These are phyloP conservation scores for Colletotrichum falcatum DNA, from an alignment of 2,329 filamentous ascomycete genomes.

Conservation along the genomic window DNA sequence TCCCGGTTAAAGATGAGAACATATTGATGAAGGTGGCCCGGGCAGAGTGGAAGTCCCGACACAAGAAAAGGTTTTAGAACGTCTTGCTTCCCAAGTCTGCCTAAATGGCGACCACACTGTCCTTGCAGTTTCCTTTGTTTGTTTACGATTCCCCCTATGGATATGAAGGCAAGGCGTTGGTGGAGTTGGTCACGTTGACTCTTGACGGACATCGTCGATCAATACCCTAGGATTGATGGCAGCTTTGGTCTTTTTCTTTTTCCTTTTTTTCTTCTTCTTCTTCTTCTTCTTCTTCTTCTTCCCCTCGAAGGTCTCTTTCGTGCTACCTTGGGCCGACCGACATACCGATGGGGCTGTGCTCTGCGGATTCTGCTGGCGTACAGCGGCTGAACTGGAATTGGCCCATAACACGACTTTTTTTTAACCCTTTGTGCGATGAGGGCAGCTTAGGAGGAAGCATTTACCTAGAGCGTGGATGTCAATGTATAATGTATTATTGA, in stretches of 20 bases:
- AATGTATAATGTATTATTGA: slow-evolving; percentile 34
- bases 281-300: too few relatives aligned
- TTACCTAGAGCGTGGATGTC: slow-evolving; percentile 10
- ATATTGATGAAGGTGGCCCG: slow-evolving; percentile 90
- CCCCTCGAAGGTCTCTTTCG: slow-evolving; percentile 12
- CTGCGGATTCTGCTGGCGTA: background rate
- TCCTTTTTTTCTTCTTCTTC: background rate
- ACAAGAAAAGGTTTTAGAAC: slow-evolving; percentile 55
- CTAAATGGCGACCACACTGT: background rate
- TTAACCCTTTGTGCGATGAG: slow-evolving; percentile 25
- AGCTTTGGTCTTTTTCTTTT: background rate
- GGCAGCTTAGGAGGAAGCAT: background rate
- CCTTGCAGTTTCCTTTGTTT: slow-evolving; percentile 7
- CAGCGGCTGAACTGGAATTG: slow-evolving; percentile 9
- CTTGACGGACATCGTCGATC: slow-evolving; percentile 23
- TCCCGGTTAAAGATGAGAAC: slow-evolving; percentile 94
- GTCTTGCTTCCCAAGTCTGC: slow-evolving; percentile 33
- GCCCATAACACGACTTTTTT: slow-evolving; percentile 22
- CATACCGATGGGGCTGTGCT: background rate
- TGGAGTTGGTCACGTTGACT: slow-evolving; percentile 26
- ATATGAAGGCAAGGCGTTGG: slow-evolving; percentile 31
- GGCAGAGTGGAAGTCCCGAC: slow-evolving; percentile 82
- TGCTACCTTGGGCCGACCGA: slow-evolving; percentile 1
- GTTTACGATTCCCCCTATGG: slow-evolving; percentile 8
- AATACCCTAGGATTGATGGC: slow-evolving; percentile 28